Conservation (phyloP, 2,329 filamentous ascomycete species). For the Nothophoma quercina region DNA sequence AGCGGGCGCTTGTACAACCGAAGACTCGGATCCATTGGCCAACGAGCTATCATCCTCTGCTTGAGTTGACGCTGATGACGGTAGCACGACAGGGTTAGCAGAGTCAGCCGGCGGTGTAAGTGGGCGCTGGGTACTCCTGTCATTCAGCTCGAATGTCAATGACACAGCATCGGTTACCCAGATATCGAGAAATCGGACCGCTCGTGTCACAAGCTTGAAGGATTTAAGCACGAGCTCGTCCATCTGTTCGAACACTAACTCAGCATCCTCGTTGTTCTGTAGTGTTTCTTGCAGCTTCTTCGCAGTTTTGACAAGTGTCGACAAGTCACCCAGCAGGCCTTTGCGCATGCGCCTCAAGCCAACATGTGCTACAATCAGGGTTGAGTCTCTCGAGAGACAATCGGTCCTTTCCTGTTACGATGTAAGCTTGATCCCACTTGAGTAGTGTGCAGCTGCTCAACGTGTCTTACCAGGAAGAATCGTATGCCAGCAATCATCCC, state of each 20-base stretch:
- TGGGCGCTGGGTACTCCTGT: constrained; percentile 43
- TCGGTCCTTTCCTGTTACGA: constrained; percentile 79
- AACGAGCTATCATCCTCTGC: constrained; percentile 40
- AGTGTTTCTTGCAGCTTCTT: constrained; percentile 83
- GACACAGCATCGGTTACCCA: constrained; percentile 69
- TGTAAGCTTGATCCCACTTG: constrained; percentile 24
- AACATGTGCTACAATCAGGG: constrained; percentile 77
- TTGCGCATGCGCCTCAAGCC: constrained; percentile 82
- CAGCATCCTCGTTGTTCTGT: constrained; percentile 41
- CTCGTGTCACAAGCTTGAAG: constrained; percentile 91
- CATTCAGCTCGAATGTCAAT: constrained; percentile 53
- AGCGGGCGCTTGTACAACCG: constrained; percentile 45
- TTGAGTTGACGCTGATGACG: constrained; percentile 32
- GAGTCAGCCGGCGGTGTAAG: constrained; percentile 50
- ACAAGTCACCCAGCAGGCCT: constrained; percentile 86
- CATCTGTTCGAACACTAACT: constrained; percentile 73
- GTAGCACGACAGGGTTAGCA: constrained; percentile 42
- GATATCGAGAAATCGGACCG: constrained; percentile 87
- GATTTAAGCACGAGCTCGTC: constrained; percentile 94
- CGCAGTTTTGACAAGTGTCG: constrained; percentile 85
- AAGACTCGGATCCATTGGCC: constrained; percentile 54
- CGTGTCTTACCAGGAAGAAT: constrained; percentile 81
- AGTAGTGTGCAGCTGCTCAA: not conserved
- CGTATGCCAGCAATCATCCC: constrained; percentile 93
- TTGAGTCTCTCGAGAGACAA: constrained; percentile 83